Percentiles rank a stretch among this genome's conserved stretches.
Evolutionary conservation across 2,329 filamentous ascomycete genomes (phyloP).

Genomic region (Colletotrichum nymphaeae): DNA sequence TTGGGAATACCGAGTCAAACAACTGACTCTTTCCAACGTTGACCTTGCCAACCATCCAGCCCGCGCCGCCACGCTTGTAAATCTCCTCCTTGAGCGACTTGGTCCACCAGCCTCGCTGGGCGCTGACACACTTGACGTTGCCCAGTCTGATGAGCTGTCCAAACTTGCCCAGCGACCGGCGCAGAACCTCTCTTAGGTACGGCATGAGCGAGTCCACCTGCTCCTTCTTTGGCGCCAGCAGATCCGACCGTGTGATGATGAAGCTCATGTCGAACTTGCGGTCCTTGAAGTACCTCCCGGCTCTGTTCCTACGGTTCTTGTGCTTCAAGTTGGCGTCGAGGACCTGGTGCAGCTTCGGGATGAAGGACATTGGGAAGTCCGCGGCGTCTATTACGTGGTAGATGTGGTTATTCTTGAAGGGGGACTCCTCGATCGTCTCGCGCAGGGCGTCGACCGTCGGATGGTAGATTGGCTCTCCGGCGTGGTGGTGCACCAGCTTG

Average conservation of each 20-base stretch:
- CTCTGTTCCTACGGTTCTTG: conserved; percentile 81
- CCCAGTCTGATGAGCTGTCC: conserved; percentile 83
- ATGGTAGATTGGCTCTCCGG: conserved; percentile 78
- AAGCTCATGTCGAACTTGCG: conserved; percentile 86
- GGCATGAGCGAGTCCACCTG: conserved; percentile 90
- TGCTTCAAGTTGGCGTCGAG: conserved; percentile 82
- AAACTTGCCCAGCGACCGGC: conserved; percentile 77
- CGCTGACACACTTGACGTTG: conserved; percentile 88
- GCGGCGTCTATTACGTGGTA: conserved; percentile 96
- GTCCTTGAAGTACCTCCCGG: conserved; percentile 72
- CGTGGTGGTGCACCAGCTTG: conserved; percentile 79
- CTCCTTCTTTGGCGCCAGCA: conserved; percentile 85
- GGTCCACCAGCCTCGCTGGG: conserved; percentile 92
- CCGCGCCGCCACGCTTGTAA: conserved; percentile 83
- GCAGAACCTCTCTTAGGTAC: conserved; percentile 81
- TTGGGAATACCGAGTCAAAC: conserved; percentile 89
- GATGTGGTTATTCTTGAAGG: conserved; percentile 90
- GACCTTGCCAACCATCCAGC: conserved; percentile 98
- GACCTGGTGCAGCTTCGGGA: conserved; percentile 79
- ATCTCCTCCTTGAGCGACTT: conserved; percentile 87
- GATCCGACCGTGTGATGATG: conserved; percentile 88
- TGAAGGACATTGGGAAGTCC: conserved; percentile 94
- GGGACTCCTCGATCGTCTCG: conserved; percentile 88
- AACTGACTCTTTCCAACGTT: conserved; percentile 97
- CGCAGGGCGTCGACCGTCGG: conserved; percentile 84